Conservation (phyloP, 805 yeast species). For the Metschnikowia lunata region DNA sequence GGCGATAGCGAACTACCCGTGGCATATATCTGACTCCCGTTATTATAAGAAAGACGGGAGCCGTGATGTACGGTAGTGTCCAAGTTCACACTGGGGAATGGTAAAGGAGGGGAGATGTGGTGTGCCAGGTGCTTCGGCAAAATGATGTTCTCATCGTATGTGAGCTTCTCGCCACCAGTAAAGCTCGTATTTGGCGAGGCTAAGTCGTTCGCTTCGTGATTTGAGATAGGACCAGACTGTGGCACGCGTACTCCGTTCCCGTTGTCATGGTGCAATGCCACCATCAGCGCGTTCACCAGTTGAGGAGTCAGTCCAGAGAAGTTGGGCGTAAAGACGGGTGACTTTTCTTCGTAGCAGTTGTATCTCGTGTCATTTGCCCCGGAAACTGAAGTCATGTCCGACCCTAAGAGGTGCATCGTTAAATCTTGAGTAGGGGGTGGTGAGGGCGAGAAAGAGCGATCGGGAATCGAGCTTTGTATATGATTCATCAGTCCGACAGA, state of each 20-base stretch:
- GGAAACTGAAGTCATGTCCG: not conserved
- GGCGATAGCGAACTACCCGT: too few species aligned
- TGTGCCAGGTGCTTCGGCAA: constrained; percentile 4
- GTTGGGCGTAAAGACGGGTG: not conserved
- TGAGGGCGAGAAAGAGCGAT: constrained; percentile 1
- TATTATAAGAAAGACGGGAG: too few species aligned
- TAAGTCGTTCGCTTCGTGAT: not conserved
- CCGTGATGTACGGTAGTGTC: not conserved
- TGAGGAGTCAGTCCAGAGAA: constrained; percentile 4
- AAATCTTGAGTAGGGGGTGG: constrained; percentile 1
- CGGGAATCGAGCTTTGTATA: not conserved
- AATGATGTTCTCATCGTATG: not conserved
- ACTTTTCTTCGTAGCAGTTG: not conserved
- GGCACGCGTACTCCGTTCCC: not conserved
- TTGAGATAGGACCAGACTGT: not conserved
- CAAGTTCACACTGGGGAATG: not conserved
- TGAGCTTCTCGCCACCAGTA: not conserved
- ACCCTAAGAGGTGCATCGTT: not conserved
- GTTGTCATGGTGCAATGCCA: not conserved
- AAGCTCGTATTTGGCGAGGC: constrained; percentile 4
- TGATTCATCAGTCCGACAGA: too few species aligned
- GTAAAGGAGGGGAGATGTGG: not conserved
- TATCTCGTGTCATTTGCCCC: not conserved
- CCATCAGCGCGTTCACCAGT: constrained; percentile 6
- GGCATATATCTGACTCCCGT: too few species aligned